Evolutionary conservation across 108 stramenopile species (phyloP), one percentile per base, ranked within the genome.

Genomic region (Nitzschia sp.): DNA sequence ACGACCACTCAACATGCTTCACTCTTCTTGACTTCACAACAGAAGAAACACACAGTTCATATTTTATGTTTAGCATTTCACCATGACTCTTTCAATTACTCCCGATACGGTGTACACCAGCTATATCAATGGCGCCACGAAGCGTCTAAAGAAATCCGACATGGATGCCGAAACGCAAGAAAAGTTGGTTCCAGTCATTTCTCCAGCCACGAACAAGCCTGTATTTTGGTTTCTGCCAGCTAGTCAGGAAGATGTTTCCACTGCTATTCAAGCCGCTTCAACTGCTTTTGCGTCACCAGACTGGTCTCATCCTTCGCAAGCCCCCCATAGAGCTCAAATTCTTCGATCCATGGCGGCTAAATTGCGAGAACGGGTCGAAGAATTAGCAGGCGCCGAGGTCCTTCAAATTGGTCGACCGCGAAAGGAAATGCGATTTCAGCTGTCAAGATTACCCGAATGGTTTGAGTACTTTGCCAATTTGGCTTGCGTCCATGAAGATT

Each of bases 291-390:
- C 56, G 38, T 54, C 64, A 0, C 54, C 56, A 31, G 95, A 94
- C 94, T 73, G 64, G 63, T 47, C 70, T 0, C 61, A 80, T 46
- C 84, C 86, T 26, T 57, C 62, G 70, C 80, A 83, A 61, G 51
- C 86, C 0, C 84, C 93, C 8, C 21, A 46, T 11, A 62, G 71
- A 19, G 54, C 66, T 32, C 19, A 67, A 23, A 53, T 67, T 11
- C 27, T 67, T 23, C 31, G 46, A 89, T 25, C 83, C 89, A 38
- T 90, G 85, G 23, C 72, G 31, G 1, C 91, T 93, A 75, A 91
- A 92, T 58, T 95, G 93, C 15, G 94, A 91, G 87, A 96, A 89
- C 66, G 66, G 80, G 82, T 89, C 46, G 97, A 97, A 59, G 93
- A 87, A 19, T 31, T 84, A 54, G 94, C 91, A 26, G 90, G 89